Conservation (phyloP, 805 yeast genomes). For the Sporopachydermia quercuum region DNA sequence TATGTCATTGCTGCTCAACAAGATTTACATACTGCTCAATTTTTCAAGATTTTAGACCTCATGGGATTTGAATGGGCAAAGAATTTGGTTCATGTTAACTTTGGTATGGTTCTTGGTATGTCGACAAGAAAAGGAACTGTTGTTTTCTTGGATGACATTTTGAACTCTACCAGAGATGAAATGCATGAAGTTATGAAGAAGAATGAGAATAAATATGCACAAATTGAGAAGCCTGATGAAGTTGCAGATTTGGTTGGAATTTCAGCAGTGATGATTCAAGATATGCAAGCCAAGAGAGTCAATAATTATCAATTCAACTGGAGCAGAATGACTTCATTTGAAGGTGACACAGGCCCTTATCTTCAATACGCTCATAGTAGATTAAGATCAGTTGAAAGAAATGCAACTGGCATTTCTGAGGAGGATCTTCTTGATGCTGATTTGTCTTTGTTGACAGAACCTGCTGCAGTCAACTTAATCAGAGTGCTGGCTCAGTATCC, state of each 20-base stretch:
- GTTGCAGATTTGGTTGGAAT: constrained; percentile 94
- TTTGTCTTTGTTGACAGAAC: constrained; percentile 49
- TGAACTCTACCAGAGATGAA: constrained; percentile 83
- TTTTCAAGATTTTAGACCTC: constrained; percentile 83
- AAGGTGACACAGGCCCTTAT: constrained; percentile 99
- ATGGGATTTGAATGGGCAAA: constrained; percentile 84
- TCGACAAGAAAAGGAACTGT: constrained; percentile 97
- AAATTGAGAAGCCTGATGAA: constrained; percentile 84
- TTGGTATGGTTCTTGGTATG: constrained; percentile 98
- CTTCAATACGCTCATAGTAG: constrained; percentile 97
- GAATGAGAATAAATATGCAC: constrained; percentile 81
- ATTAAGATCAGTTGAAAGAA: constrained; percentile 86
- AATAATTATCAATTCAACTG: constrained; percentile 94
- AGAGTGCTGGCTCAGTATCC: constrained; percentile 84
- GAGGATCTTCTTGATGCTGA: constrained; percentile 35
- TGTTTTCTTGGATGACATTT: constrained; percentile 87
- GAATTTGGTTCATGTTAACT: constrained; percentile 68
- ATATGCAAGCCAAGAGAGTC: constrained; percentile 93
- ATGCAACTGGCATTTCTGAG: constrained; percentile 35
- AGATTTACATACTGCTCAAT: constrained; percentile 86
- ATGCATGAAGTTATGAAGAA: constrained; percentile 96
- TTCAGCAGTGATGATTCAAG: constrained; percentile 97
- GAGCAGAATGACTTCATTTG: constrained; percentile 96
- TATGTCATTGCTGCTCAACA: constrained; percentile 95
- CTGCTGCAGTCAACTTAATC: constrained; percentile 52